phyloP scores from a whole-genome alignment of 1,284 basidiomycete species.

The Apiotrichum montevideense region DNA sequence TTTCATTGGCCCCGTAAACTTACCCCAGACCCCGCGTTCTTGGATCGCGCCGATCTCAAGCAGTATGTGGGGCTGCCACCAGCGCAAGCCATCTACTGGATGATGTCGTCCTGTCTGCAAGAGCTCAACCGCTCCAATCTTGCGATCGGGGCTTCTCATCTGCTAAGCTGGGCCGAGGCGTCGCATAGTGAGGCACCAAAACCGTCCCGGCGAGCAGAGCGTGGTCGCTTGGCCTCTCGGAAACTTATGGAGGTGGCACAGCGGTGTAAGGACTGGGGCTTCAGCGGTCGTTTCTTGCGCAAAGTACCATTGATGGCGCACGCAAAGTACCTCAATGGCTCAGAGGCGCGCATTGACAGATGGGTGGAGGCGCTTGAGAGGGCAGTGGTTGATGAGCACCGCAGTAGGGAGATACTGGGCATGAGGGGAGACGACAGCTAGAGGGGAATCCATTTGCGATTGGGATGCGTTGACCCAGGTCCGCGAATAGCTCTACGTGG shows the following conservation, averaged over 20 bases:
- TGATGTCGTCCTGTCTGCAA: slow-evolving; percentile 71
- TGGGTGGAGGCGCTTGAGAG: slow-evolving; percentile 61
- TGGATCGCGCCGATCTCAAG: slow-evolving; percentile 94
- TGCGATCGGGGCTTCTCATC: slow-evolving; percentile 56
- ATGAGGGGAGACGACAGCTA: background rate
- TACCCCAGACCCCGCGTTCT: slow-evolving; percentile 76
- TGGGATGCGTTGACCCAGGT: too few relatives aligned
- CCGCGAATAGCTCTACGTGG: background rate
- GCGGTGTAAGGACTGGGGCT: background rate
- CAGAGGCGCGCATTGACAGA: slow-evolving; percentile 15
- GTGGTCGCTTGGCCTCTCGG: slow-evolving; percentile 8
- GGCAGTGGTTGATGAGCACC: slow-evolving; percentile 52
- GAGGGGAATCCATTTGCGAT: too few relatives aligned
- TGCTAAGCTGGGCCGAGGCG: slow-evolving; percentile 12
- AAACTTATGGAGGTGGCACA: background rate
- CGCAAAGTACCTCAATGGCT: slow-evolving; percentile 57
- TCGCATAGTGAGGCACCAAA: background rate
- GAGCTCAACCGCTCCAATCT: slow-evolving; percentile 75
- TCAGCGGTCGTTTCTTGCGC: slow-evolving; percentile 52
- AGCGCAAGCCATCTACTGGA: slow-evolving; percentile 86
- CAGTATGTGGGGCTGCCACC: slow-evolving; percentile 90
- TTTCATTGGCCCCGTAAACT: background rate
- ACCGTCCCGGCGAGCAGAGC: slow-evolving; percentile 3
- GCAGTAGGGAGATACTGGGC: background rate
- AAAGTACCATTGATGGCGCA: slow-evolving; percentile 87